These are phyloP conservation scores for Cladorrhinum sp. DNA, from an alignment of 2,329 filamentous ascomycete species.

Conservation along the genomic window DNA sequence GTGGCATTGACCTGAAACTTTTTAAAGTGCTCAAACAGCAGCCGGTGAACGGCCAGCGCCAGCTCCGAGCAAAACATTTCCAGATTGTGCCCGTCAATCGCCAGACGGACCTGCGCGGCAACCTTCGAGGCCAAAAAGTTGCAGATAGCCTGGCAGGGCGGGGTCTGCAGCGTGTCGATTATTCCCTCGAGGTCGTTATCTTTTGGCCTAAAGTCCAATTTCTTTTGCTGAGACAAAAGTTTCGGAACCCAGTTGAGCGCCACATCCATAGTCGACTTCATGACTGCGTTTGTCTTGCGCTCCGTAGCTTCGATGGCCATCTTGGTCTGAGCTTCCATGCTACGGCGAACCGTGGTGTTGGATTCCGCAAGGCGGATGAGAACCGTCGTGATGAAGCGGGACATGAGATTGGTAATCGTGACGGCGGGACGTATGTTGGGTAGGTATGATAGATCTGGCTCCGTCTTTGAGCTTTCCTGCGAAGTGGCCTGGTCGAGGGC, in stretches of 20 bases:
- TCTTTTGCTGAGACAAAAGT: slow-evolving; percentile 74
- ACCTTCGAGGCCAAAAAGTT: slow-evolving; percentile 68
- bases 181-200: slow-evolving; percentile 64
- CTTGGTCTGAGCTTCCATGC: slow-evolving; percentile 81
- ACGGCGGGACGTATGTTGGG: slow-evolving; percentile 76
- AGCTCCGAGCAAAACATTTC: slow-evolving; percentile 81
- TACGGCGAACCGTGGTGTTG: slow-evolving; percentile 84
- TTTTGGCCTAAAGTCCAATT: slow-evolving; percentile 83
- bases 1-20: slow-evolving; percentile 91
- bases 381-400: slow-evolving; percentile 85
- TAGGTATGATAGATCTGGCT: slow-evolving; percentile 85
- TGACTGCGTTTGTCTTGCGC: slow-evolving; percentile 68
- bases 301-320: slow-evolving; percentile 74
- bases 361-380: slow-evolving; percentile 84
- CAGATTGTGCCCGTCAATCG: slow-evolving; percentile 80
- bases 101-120: slow-evolving; percentile 58
- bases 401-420: slow-evolving; percentile 88
- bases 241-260: slow-evolving; percentile 73
- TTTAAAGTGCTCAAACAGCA: slow-evolving; percentile 90
- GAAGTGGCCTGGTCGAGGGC: slow-evolving; percentile 69
- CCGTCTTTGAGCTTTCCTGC: slow-evolving; percentile 75
- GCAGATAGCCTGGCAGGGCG: slow-evolving; percentile 78
- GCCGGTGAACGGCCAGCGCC: slow-evolving; percentile 69
- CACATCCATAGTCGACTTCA: slow-evolving; percentile 60
- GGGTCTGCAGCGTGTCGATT: slow-evolving; percentile 77